Base-by-base conservation (phyloP, 139 green algal genomes). In the Mychonastes homosphaera region DNA sequence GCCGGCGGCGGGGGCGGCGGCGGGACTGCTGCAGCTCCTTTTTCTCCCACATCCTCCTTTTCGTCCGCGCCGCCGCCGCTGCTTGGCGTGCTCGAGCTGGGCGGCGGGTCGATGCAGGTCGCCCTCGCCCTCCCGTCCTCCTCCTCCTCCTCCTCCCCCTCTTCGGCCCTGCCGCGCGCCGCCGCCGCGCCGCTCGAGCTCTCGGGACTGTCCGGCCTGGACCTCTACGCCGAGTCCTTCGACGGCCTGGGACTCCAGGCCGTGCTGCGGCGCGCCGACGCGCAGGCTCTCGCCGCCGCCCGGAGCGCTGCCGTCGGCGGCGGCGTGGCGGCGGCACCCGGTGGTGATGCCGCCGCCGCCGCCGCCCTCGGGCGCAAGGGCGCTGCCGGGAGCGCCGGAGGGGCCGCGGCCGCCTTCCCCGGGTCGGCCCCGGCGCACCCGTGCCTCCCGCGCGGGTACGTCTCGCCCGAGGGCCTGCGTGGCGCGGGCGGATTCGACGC, bases 101-200 rank as follows among this genome's bases (percentile, higher is more conserved):
- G 75, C 1, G 75, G 75, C 10, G 75, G 60, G 30, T 71, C 55
- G 26, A 58, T 82, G 39, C 75, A 82, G 67, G 36, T 82, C 29
- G 76, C 41, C 2, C 23, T 32, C 27, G n/a, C 27, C 44, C 10
- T 23, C 34, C 24, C 10, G 7, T 38, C 8, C 28, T n/a, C 5
- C 15, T 47, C 4, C 26, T 18, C 16, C 28, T 30, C 12, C 24
- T n/a, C 2, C 4, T 5, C 4, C 33, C n/a, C 9, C 27, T n/a
- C 15, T n/a, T 4, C 5, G 19, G 13, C 16, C 36, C 58, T 58
- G 7, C 58, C 58, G 2, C 24, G 48, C 16, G 47, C n/a, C 15
- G 36, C 57, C 27, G 47, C 47, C 19, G 58, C 58, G 34, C 10
- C 16, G 1, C 47, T 58, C 8, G n/a, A 26, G 24, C 47, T 65